phyloP scores from a whole-genome alignment of 768 basidiomycete species.

The Pulveroboletus sp. region DNA sequence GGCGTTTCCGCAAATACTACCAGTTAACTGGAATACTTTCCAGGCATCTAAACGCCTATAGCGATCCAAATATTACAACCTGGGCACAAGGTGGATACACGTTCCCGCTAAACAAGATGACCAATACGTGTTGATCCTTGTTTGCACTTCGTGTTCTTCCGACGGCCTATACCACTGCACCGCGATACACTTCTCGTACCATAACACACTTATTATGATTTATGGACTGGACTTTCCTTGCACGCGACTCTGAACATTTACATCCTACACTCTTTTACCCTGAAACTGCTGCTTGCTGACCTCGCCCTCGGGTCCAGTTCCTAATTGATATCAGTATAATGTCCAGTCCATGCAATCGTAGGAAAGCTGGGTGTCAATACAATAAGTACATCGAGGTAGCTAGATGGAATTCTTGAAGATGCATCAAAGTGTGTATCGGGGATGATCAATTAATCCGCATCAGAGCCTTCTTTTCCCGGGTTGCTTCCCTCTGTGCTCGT shows the following conservation, averaged over 20 bases:
- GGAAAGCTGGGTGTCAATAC: constrained; percentile 1
- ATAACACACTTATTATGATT: constrained; percentile 27
- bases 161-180: constrained; percentile 15
- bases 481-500: neutral
- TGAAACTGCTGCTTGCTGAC: neutral
- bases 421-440: too few species aligned
- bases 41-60: constrained; percentile 55
- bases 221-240: constrained; percentile 17
- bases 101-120: constrained; percentile 65
- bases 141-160: constrained; percentile 8
- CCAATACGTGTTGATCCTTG: constrained; percentile 19
- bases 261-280: constrained; percentile 12
- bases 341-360: constrained; percentile 2
- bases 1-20: neutral
- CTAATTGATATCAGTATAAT: constrained; percentile 4
- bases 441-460: constrained; percentile 3
- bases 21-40: constrained; percentile 7
- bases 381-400: neutral
- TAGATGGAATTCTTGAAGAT: too few species aligned
- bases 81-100: constrained; percentile 76
- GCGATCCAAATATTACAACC: constrained; percentile 80
- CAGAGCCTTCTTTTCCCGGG: neutral
- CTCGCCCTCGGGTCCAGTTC: neutral
- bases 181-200: constrained; percentile 22
- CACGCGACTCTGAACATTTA: constrained; percentile 5